Evolutionary conservation across 208 protist genomes (phyloP).

Genomic region (Entamoeba histolytica): DNA sequence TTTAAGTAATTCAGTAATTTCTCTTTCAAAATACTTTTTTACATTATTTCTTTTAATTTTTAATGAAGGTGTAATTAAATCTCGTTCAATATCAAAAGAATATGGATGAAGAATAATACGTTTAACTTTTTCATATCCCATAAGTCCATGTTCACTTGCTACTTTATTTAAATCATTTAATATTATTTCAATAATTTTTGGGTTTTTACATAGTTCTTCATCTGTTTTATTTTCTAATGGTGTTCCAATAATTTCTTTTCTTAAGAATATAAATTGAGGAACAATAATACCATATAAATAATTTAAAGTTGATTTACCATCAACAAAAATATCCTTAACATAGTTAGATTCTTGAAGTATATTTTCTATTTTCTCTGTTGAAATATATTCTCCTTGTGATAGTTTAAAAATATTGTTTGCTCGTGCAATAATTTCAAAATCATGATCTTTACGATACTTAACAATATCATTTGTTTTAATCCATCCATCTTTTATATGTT

Average conservation of each 20-base stretch:
- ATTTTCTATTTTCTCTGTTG: background rate
- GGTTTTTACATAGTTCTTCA: background rate
- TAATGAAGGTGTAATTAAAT: conserved; percentile 6
- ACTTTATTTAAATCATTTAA: background rate
- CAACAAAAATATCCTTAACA: background rate
- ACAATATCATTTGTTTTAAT: conserved; percentile 19
- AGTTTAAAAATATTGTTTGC: conserved; percentile 5
- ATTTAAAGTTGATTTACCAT: background rate
- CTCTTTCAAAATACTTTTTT: background rate
- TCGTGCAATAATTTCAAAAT: conserved; percentile 4
- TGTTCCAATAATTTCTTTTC: background rate
- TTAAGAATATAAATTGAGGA: background rate
- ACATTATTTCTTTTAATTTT: conserved; percentile 9
- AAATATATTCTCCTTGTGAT: conserved; percentile 12
- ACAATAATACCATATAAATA: background rate
- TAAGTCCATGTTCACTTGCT: background rate
- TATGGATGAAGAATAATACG: background rate
- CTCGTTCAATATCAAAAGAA: background rate
- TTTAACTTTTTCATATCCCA: background rate
- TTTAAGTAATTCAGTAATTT: background rate
- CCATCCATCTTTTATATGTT: conserved; percentile 4
- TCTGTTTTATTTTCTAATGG: background rate
- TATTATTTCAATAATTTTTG: background rate
- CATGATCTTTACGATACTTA: background rate
- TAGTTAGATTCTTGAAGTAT: background rate